These are phyloP conservation scores for Pseudomonodictys pantanalensis DNA, from an alignment of 495 filamentous ascomycete species.

Conservation along the genomic window DNA sequence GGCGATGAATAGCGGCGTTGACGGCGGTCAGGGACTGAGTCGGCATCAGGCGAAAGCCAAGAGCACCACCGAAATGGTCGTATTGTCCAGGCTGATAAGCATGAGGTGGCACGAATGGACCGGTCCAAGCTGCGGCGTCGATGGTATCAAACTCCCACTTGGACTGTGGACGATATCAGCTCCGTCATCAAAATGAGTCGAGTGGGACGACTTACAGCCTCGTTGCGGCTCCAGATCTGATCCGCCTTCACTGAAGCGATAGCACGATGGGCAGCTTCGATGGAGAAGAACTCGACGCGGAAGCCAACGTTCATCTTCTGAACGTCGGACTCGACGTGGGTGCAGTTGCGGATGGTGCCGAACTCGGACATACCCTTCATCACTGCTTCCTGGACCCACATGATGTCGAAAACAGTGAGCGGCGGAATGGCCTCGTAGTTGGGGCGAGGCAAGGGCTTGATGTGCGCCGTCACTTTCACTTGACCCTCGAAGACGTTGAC, in stretches of 20 bases:
- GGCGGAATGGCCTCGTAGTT: neutral
- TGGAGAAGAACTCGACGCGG: conserved; percentile 23
- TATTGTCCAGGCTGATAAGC: neutral
- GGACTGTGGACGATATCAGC: neutral
- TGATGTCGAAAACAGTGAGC: neutral
- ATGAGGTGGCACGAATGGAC: neutral
- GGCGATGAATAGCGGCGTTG: neutral
- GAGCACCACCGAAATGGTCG: conserved; percentile 7
- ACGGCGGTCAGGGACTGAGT: neutral
- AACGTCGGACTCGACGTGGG: neutral
- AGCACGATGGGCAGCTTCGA: conserved; percentile 8
- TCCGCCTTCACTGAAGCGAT: neutral
- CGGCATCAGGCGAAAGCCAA: neutral
- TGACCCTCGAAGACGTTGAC: conserved; percentile 20
- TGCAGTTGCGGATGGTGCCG: conserved; percentile 1
- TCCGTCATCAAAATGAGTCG: neutral
- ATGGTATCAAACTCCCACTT: neutral
- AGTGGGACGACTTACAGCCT: conserved; percentile 2
- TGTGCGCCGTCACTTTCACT: neutral
- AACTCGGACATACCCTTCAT: neutral
- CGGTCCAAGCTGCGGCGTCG: neutral
- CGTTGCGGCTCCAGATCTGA: neutral
- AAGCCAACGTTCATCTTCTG: neutral
- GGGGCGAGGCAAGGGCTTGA: neutral
- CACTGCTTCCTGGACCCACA: neutral